These are phyloP conservation scores for Pythium brassicae DNA, from an alignment of 352 stramenopile species.

Conservation along the genomic window DNA sequence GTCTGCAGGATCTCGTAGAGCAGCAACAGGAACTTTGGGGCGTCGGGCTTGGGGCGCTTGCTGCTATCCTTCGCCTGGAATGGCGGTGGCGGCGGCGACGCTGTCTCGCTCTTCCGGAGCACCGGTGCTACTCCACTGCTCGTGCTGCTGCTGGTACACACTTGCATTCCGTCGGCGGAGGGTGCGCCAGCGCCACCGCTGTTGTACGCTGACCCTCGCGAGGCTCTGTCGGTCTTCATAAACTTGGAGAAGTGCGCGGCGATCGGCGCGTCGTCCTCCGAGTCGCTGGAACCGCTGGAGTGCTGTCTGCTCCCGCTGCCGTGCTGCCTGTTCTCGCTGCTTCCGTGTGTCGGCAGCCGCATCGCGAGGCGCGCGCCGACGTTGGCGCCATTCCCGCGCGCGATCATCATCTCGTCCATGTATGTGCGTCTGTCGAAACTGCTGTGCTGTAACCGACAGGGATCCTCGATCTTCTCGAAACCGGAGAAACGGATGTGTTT, in stretches of 20 bases:
- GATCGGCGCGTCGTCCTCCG: constrained; percentile 12
- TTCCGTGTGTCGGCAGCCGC: not conserved
- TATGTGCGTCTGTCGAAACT: not conserved
- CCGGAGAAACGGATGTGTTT: no score
- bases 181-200: not conserved
- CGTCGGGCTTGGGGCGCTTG: constrained; percentile 33
- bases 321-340: constrained; percentile 1
- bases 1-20: constrained; percentile 50
- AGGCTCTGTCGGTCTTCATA: constrained; percentile 9
- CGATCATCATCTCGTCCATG: constrained; percentile 3
- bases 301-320: not conserved
- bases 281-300: constrained; percentile 10
- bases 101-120: not conserved
- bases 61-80: constrained; percentile 1
- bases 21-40: constrained; percentile 49
- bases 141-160: constrained; percentile 1
- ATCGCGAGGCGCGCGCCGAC: constrained; percentile 2
- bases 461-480: no score
- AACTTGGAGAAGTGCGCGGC: constrained; percentile 9
- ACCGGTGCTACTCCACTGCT: not conserved
- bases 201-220: not conserved
- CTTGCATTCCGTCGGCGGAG: constrained; percentile 6
- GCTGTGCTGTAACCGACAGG: not conserved
- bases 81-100: not conserved
- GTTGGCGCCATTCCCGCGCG: constrained; percentile 7